phyloP scores from a whole-genome alignment of 768 basidiomycete species.

The Mrakia blollopis region DNA sequence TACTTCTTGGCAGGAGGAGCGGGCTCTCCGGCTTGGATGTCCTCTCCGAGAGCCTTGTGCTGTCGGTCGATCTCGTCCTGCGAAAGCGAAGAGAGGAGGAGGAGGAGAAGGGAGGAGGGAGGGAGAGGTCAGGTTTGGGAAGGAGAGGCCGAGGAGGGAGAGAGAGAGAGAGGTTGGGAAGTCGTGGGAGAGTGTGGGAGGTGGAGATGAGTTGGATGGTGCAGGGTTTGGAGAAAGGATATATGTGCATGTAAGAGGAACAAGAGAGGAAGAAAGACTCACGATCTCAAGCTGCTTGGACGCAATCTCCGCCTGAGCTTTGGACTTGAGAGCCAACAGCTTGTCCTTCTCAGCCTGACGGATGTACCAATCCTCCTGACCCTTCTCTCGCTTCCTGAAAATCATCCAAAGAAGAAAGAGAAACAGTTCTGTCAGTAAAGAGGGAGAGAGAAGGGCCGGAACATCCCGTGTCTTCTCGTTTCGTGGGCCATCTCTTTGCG shows the following conservation, averaged over 20 bases:
- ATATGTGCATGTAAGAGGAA: background rate
- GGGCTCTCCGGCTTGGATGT: background rate
- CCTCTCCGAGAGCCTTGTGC: background rate
- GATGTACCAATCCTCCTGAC: slow-evolving; percentile 11
- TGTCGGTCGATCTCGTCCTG: slow-evolving; percentile 4
- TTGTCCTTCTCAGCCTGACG: slow-evolving; percentile 11
- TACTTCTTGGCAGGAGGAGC: too few species aligned
- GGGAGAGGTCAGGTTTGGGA: background rate
- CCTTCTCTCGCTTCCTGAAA: background rate
- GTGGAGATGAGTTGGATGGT: background rate
- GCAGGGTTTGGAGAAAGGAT: background rate
- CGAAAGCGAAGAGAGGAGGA: background rate
- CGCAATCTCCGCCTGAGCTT: background rate
- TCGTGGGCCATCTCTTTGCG: background rate
- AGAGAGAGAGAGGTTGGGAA: background rate
- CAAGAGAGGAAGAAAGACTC: background rate
- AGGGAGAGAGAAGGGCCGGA: background rate
- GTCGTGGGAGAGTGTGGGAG: background rate
- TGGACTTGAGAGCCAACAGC: background rate
- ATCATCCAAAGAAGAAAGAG: background rate
- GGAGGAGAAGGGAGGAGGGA: background rate
- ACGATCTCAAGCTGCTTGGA: background rate
- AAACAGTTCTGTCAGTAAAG: too few species aligned
- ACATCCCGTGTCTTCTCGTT: background rate
- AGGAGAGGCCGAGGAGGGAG: background rate